Evolutionary conservation across 169 alveolate species (phyloP), one percentile per base, ranked within the genome.

Genomic region (Plasmodium relictum): DNA sequence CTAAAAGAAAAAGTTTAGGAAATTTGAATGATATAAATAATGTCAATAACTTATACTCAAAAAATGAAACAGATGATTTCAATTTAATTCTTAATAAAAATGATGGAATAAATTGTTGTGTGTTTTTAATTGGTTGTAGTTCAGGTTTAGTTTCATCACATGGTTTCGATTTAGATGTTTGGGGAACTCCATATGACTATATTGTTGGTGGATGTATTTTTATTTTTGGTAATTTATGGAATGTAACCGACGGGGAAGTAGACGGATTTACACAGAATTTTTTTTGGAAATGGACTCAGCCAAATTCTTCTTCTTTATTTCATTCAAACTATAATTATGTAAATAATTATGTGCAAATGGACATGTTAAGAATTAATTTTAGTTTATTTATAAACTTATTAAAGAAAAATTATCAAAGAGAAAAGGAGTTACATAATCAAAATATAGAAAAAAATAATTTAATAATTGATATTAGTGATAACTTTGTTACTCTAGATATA

Each of bases 231-330:
- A 89, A 89, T 70, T 87, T 93, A 31, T 93, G 95, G 95, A 78
- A 80, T 6, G 90, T 93, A 39, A 93, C 95, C 14, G 95, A 93
- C 42, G 94, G 93, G 22, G 95, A 93, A 72, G 89, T 87, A 12
- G 95, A 93, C 44, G 94, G 94, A 24, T 63, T 93, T 26, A 76
- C 93, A 8, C 92, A 91, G 22, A 88, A 91, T 48, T 91, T 93
- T 72, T 89, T 93, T 31, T 93, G 94, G 92, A 93, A 93, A 73
- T 93, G 95, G 95, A 93, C 95, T 26, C 95, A 93, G 88, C 92
- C 93, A 20, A 66, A 68, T 58, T 42, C 91, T 42, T 93, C 94
- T 2, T 87, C 94, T 37, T 62, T 89, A 37, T 54, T 78, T 73
- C 52, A 42, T 39, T 54, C 92, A 62, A 83, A 74, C 62, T 45